Base-by-base conservation (phyloP, 169 alveolate genomes). In the Plasmodium malariae region DNA sequence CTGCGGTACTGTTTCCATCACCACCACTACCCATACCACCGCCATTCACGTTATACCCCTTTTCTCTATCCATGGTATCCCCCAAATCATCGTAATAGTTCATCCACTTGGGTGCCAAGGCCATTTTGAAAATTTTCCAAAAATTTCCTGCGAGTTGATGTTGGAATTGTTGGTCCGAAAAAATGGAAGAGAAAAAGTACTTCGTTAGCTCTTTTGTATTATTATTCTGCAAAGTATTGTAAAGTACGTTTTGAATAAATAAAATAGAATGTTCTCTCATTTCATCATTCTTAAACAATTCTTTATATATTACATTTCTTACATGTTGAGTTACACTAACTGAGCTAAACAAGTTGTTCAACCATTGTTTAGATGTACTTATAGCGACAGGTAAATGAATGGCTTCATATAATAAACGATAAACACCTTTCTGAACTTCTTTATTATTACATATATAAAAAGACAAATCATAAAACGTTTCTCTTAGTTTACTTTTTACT, bases 91-190 rank as follows among this genome's bases (percentile, higher is more conserved):
- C n/a, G n/a, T 74, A 74, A 49, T 74, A 51, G 17, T 48, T 28
- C 74, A 74, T 57, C 88, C 88, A 74, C 19, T 74, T 74, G 0
- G 88, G 88, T 0, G 88, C 57, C 6, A 74, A 0, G 2, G 88
- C 88, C 30, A 74, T 9, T 40, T 74, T 74, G 0, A 74, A 19
- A 21, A 74, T 60, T 21, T 74, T 74, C 88, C 88, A 74, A 0
- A 74, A 9, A 36, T 30, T 32, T 17, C 9, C 76, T 11, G 88
- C 57, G 14, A 74, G 12, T 30, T 74, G 76, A n/a, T 60, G 57
- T 51, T 74, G 88, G 21, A 74, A 36, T 19, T 74, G 76, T 6
- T 65, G 88, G n/a, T 74, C 60, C 0, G 88, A 60, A 6, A 74
- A 48, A 17, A 74, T 3, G 21, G 88, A 74, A 2, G 60, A 2